These are phyloP conservation scores for Kurtzmaniella quercitrusa DNA, from an alignment of 1,139 yeast genomes.

Conservation along the genomic window DNA sequence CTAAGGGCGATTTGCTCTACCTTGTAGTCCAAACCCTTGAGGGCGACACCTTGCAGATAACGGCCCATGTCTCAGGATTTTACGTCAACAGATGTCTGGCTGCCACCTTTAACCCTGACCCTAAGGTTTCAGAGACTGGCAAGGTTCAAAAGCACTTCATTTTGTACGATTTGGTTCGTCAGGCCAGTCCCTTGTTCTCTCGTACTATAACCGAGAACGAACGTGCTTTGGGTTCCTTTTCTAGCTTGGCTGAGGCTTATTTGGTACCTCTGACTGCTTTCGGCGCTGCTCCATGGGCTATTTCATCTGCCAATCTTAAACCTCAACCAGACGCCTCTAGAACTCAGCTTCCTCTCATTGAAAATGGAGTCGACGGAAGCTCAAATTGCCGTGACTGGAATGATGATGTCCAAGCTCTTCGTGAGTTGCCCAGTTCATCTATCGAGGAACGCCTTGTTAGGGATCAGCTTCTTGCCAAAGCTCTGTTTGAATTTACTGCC, in stretches of 20 bases:
- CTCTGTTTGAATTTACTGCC: constrained; percentile 73
- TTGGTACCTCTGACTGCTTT: constrained; percentile 57
- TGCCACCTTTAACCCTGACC: constrained; percentile 64
- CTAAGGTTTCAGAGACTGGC: constrained; percentile 40
- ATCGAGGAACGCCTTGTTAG: constrained; percentile 68
- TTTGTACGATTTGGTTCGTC: constrained; percentile 48
- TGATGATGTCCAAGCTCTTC: constrained; percentile 80
- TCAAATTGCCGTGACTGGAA: constrained; percentile 75
- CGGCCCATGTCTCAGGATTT: constrained; percentile 77
- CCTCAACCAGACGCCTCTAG: constrained; percentile 56
- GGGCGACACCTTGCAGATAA: constrained; percentile 72
- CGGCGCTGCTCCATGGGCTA: constrained; percentile 76
- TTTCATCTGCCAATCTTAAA: constrained; percentile 24
- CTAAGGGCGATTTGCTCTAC: constrained; percentile 78
- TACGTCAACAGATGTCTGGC: constrained; percentile 67
- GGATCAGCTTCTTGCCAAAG: constrained; percentile 70
- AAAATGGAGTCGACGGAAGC: constrained; percentile 57
- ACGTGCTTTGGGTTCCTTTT: constrained; percentile 31
- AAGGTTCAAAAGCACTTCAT: constrained; percentile 38
- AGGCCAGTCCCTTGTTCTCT: constrained; percentile 51
- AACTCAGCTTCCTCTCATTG: constrained; percentile 52
- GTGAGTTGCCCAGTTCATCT: constrained; percentile 58
- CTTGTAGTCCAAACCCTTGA: constrained; percentile 74
- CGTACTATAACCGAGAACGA: constrained; percentile 37
- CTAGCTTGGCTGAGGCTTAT: constrained; percentile 51